Evolutionary conservation across 2,329 filamentous ascomycete genomes (phyloP), one percentile per base, ranked within the genome.

Genomic region (Aureobasidium zeae): DNA sequence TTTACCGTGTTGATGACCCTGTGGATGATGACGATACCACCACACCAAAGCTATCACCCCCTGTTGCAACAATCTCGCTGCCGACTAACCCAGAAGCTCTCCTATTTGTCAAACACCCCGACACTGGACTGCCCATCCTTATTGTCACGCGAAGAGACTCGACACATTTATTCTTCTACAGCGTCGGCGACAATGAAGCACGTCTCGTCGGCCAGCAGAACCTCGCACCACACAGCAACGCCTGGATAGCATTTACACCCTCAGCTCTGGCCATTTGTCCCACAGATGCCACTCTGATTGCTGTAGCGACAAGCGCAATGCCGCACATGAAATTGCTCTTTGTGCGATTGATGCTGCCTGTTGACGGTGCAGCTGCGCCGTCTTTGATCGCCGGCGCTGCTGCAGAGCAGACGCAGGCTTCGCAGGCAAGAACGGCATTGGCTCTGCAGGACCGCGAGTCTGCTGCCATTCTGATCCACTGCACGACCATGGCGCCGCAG

Each of bases 161-260:
- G 3, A 76, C 71, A 2, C 70, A 70, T 52, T 60, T 80, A 16
- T 70, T 74, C 51, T 80, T 73, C 57, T 77, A 79, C 53, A 54
- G 58, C 2, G n/a, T n/a, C n/a, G 47, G 67, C 3, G 52, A 56
- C 20, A 49, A 47, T 44, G 52, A 61, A 41, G 60, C 67, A 37
- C 52, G 54, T 19, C 60, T 73, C 7, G 59, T 76, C 3, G 75
- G 74, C 17, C 67, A 65, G 46, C 76, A 80, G 51, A 79, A 79
- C 49, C 65, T 80, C 2, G 74, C 76, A 7, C 76, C 76, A 1
- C 38, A 76, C 52, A 77, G 74, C 3, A 79, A 74, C 53, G 68
- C 76, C n/a, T 81, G 77, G 77, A 61, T 77, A 11, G 68, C 74
- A 2, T 81, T 80, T 54, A 77, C 75, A 0, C 76, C 77, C 0